These are phyloP conservation scores for Microthlaspi erraticum DNA, from an alignment of 345 rosid species.

Conservation along the genomic window DNA sequence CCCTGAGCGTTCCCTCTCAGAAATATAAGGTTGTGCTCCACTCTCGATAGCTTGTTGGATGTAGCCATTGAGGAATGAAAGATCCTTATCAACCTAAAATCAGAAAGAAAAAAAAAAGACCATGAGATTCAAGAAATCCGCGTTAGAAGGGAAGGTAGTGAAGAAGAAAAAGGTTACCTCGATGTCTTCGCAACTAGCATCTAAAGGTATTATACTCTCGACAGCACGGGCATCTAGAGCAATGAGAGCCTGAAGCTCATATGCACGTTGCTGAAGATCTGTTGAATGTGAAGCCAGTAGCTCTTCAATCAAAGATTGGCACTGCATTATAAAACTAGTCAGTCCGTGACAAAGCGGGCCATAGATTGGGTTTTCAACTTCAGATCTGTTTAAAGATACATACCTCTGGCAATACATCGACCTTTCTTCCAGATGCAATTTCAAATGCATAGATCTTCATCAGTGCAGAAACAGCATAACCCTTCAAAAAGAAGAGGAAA, in stretches of 20 bases:
- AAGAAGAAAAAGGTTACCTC: conserved; percentile 58
- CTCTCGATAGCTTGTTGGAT: conserved; percentile 73
- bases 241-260: conserved; percentile 84
- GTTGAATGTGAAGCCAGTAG: conserved; percentile 92
- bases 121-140: conserved; percentile 25
- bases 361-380: conserved; percentile 10
- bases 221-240: conserved; percentile 71
- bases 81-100: conserved; percentile 79
- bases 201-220: conserved; percentile 72
- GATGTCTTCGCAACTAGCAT: conserved; percentile 96
- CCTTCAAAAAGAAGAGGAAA: conserved; percentile 57
- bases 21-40: conserved; percentile 84
- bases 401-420: conserved; percentile 95
- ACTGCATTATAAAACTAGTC: conserved; percentile 57
- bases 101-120: conserved; percentile 29
- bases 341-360: conserved; percentile 27
- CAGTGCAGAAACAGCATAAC: conserved; percentile 87
- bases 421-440: conserved; percentile 82
- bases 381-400: conserved; percentile 31
- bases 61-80: conserved; percentile 75
- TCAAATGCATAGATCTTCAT: conserved; percentile 92
- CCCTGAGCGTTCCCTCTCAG: conserved; percentile 77
- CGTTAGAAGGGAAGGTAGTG: neutral
- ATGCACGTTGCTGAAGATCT: conserved; percentile 98
- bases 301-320: conserved; percentile 90